Evolutionary conservation across 352 stramenopile genomes (phyloP), one percentile per base, ranked within the genome.

Genomic region (Phytophthora tubulina): DNA sequence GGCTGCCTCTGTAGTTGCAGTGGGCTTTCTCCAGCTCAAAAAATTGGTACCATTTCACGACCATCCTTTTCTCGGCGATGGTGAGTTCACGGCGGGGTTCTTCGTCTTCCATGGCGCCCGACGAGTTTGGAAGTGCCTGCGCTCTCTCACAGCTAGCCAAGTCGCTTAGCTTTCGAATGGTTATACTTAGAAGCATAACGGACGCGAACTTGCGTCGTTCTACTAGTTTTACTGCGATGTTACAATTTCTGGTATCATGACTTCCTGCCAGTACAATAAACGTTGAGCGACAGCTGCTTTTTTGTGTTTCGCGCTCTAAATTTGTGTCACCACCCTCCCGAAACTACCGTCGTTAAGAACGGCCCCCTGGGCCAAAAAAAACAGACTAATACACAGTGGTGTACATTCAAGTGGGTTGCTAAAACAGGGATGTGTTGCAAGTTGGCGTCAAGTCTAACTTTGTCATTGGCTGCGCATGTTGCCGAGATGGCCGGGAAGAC

Each of bases 171-270:
- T 46, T 15, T 17, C 41, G 1, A 27, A 27, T 27, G 21, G 21
- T 27, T 27, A 27, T 27, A 27, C 21, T 27, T 27, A 27, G 21
- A 27, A 27, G 21, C 14, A 46, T 8, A 21, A 46, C 41, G 10
- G 36, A 3, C 9, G 9, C 2, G 36, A 10, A 42, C 14, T 42
- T 13, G 36, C 14, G 9, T 42, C 9, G 6, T 11, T 48, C 6
- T 17, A 27, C 15, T 48, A 32, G 3, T 15, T 51, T 51, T 32
- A 13, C 15, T 30, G 7, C 21, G 44, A 32, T 30, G 44, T 51
- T 51, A 51, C n/a, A 51, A 51, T 51, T 11, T 32, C 17, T 32
- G 44, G 44, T 33, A 50, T 50, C 44, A 21, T 31, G 44, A 50
- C 17, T 10, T 50, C 14, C 7, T 8, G 15, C 44, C n/a, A 8